phyloP scores from a whole-genome alignment of 495 filamentous ascomycete species.

The Darksidea phi region DNA sequence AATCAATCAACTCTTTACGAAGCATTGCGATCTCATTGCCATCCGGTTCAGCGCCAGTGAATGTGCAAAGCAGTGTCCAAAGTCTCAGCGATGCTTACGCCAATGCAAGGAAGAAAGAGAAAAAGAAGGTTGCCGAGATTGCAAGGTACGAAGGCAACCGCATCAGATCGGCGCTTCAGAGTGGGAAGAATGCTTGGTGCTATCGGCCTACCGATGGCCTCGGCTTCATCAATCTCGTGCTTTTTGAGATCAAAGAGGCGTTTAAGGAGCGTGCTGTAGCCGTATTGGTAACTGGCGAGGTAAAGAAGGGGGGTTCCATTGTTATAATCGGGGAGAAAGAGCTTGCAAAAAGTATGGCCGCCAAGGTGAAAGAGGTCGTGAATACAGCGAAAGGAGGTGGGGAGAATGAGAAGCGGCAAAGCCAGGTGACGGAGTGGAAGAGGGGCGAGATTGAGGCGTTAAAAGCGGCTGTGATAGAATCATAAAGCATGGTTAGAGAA shows the following conservation, averaged over 20 bases:
- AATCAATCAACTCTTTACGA: constrained; percentile 7
- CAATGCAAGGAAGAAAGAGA: constrained; percentile 5
- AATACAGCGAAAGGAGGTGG: constrained; percentile 22
- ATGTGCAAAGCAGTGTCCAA: constrained; percentile 6
- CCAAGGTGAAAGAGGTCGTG: constrained; percentile 13
- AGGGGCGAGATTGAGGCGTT: constrained; percentile 26
- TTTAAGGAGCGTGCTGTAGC: constrained; percentile 12
- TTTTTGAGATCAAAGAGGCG: constrained; percentile 14
- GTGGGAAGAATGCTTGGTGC: constrained; percentile 12
- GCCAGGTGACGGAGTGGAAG: constrained; percentile 24
- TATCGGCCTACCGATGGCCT: constrained; percentile 23
- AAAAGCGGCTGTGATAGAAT: constrained; percentile 1
- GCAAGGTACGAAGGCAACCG: constrained; percentile 20
- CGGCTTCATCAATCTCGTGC: constrained; percentile 25
- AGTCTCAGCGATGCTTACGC: not conserved
- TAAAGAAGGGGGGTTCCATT: constrained; percentile 8
- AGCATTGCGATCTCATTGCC: constrained; percentile 10
- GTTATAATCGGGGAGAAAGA: constrained; percentile 24
- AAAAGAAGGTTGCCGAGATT: constrained; percentile 20
- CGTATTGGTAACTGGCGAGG: constrained; percentile 16
- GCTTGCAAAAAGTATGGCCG: constrained; percentile 8
- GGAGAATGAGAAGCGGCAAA: constrained; percentile 29
- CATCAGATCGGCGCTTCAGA: constrained; percentile 5
- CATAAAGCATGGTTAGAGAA: not conserved
- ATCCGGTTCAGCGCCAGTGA: not conserved